Base-by-base conservation (phyloP, 345 rosid species). In the Syzygium jambos region DNA sequence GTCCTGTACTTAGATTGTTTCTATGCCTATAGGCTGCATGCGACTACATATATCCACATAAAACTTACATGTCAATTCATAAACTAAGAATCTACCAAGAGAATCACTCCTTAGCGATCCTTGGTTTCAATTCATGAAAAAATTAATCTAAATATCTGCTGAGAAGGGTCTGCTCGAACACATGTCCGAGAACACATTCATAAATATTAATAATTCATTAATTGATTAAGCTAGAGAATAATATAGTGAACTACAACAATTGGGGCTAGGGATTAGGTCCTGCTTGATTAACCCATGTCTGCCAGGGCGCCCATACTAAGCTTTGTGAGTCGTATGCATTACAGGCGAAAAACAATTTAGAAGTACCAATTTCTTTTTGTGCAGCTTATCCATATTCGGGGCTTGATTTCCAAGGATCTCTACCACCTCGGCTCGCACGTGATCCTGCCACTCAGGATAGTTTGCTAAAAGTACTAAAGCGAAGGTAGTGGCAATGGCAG, bases 381-480 rank as follows among this genome's bases (percentile, higher is more conserved):
- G 86, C 51, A 90, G 89, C 88, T 86, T 85, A 65, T 86, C 88
- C 27, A 68, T 52, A 23, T 65, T 88, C 11, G 88, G 92, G 59
- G 88, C 16, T 85, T 87, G 78, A 65, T 86, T 88, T 85, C 85
- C 59, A 34, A 90, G 85, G 43, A 90, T 87, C 30, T 78, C 85
- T 3, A 53, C 54, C 65, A 87, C 90, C 87, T 88, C 88, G 21
- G 53, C 88, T n/a, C 73, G 89, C 11, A 89, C 78, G 7, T 61
- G 89, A 52, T 63, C 78, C 86, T 86, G 90, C 91, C 90, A 91
- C 8, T 88, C 90, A 3, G 54, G 86, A 86, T 83, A 51, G 55
- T 88, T 22, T n/a, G 92, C 92, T 86, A 88, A 52, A 63, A 92
- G 86, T 85, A 92, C 63, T 4, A 90, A 57, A 49, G 84, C 7